Conservation (phyloP, 495 filamentous ascomycete genomes). For the Xylaria longipes region DNA sequence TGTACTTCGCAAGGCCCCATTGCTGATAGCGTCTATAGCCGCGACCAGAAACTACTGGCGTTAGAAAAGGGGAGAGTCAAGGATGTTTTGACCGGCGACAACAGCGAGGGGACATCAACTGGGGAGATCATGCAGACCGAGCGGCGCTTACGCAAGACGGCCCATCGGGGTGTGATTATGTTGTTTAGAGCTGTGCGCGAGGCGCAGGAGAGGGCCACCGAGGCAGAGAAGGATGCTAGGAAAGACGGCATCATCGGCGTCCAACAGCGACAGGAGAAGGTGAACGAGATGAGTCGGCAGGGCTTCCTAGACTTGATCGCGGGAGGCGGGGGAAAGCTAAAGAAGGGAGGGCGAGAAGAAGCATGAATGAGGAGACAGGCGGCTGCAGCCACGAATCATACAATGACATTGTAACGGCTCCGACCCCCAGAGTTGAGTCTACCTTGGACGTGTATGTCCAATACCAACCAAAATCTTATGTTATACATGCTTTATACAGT, state of each 20-base stretch:
- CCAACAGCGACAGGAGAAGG: conserved; percentile 76
- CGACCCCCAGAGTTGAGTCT: conserved; percentile 24
- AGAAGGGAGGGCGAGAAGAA: conserved; percentile 58
- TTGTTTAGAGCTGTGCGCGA: conserved; percentile 94
- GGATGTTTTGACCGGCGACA: conserved; percentile 70
- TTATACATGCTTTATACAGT: conserved; percentile 21
- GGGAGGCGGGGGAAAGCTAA: conserved; percentile 60
- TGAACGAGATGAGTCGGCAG: conserved; percentile 94
- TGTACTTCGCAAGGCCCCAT: neutral
- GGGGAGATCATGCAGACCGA: conserved; percentile 76
- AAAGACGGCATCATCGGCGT: conserved; percentile 77
- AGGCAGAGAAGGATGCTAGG: conserved; percentile 71
- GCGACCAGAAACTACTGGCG: conserved; percentile 80
- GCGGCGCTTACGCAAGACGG: conserved; percentile 79
- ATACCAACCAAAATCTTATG: conserved; percentile 27
- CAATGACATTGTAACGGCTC: conserved; percentile 36
- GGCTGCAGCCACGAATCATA: conserved; percentile 20
- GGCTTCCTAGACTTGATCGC: conserved; percentile 93
- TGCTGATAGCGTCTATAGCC: conserved; percentile 59
- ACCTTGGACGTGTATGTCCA: conserved; percentile 1
- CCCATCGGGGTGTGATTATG: conserved; percentile 90
- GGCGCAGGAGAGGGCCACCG: conserved; percentile 82
- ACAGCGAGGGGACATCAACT: conserved; percentile 53
- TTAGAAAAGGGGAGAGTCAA: conserved; percentile 86
- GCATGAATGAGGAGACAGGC: conserved; percentile 40